Base-by-base conservation (phyloP, 139 green algal genomes). In the Desmodesmus armatus region DNA sequence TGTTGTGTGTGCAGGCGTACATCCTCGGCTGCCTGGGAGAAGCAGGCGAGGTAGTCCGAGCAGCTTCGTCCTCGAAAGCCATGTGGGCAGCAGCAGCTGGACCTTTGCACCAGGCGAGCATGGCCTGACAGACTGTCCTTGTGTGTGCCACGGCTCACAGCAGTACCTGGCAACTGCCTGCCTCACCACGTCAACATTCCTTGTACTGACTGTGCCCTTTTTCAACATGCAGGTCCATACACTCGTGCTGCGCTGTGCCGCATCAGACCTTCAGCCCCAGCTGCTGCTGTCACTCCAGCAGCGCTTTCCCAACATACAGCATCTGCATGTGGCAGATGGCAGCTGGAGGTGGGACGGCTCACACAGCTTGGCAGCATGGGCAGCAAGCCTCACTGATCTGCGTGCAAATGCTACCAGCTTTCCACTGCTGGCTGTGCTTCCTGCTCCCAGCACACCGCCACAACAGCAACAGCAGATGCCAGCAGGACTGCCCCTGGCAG, bases 341-440 rank as follows among this genome's bases (percentile, higher is more conserved):
- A 67, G 31, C 29, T 39, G 35, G n/a, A 51, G 66, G 73, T 80
- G 73, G 73, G 47, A 80, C n/a, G 66, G 49, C 31, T 27, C 35
- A 33, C 47, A 37, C 13, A 51, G 67, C 4, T 37, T 53, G 5
- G 37, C 35, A 49, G 11, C 25, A 29, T 75, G 67, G 67, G 67
- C 67, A n/a, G 63, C 3, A 0, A 17, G 9, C 6, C 31, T 43
- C 19, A 1, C 3, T 21, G 29, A 31, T 41, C 9, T 5, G 9
- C 31, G 27, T 33, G 37, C 25, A 49, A n/a, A 75, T 75, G 67
- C 47, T 51, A 75, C 7, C 5, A 13, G 5, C 35, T 15, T 19
- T 3, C 27, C 27, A 27, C 71, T 27, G 29, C 25, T 13, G n/a
- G 43, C 31, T 40, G 25, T 43, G 23, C 5, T 62, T 2, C 39